A percentile compares a stretch with the other conserved stretches of the same genome.
Evolutionary conservation across 1,284 basidiomycete species (phyloP).

Genomic region (Meira nashicola): DNA sequence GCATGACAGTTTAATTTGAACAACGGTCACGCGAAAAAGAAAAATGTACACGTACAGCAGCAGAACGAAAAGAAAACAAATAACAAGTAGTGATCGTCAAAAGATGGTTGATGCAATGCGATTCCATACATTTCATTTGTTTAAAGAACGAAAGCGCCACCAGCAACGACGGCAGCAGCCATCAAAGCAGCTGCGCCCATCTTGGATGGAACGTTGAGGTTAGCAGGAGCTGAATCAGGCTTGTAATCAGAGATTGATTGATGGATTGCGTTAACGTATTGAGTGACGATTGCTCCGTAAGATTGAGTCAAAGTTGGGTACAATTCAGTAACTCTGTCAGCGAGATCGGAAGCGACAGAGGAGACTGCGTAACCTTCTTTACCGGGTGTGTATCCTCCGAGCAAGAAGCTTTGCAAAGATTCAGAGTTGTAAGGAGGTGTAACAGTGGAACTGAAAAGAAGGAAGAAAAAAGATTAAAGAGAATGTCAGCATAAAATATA

Average conservation of each 20-base stretch:
- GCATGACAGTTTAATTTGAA: no score
- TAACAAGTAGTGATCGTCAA: no score
- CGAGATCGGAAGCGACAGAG: slow-evolving; percentile 41
- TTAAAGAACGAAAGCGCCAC: slow-evolving; percentile 47
- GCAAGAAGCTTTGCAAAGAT: slow-evolving; percentile 8
- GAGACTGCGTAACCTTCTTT: slow-evolving; percentile 23
- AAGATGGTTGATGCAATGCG: no score
- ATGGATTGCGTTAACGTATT: slow-evolving; percentile 10
- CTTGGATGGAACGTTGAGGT: slow-evolving; percentile 11
- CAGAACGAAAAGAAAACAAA: no score
- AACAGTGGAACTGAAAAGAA: neutral
- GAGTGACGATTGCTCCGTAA: slow-evolving; percentile 16
- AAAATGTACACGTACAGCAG: no score
- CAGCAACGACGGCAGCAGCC: slow-evolving; percentile 36
- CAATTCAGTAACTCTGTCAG: slow-evolving; percentile 38
- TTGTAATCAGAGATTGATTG: slow-evolving; percentile 17
- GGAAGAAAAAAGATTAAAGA: slow-evolving; percentile 6
- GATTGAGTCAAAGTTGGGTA: slow-evolving; percentile 44
- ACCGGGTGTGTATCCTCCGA: slow-evolving; percentile 32
- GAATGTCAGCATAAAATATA: neutral
- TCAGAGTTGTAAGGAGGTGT: slow-evolving; percentile 2
- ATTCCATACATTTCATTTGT: neutral
- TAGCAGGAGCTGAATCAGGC: slow-evolving; percentile 16
- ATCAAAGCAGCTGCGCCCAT: slow-evolving; percentile 21
- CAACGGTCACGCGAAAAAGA: no score